phyloP scores from a whole-genome alignment of 768 basidiomycete genomes.

The Calocybe gangraenosa region DNA sequence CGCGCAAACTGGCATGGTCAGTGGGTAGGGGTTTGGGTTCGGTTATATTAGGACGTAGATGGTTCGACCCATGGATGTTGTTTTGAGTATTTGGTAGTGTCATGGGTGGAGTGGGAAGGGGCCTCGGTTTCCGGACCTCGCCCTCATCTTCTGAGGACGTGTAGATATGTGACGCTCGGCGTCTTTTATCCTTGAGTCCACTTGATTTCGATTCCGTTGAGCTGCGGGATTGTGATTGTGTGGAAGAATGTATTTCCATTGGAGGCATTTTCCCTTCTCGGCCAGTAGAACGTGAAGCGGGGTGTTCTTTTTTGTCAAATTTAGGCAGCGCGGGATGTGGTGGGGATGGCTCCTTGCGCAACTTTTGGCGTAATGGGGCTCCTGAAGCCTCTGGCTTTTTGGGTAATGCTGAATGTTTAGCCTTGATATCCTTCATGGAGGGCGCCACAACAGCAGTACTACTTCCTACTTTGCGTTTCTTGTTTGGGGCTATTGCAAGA shows the following conservation, averaged over 20 bases:
- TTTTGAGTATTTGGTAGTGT: slow-evolving; percentile 8
- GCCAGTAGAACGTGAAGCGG: slow-evolving; percentile 4
- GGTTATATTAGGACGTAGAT: slow-evolving; percentile 25
- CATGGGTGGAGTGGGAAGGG: slow-evolving; percentile 25
- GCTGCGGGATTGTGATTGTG: slow-evolving; percentile 12
- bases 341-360: slow-evolving; percentile 34
- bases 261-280: slow-evolving; percentile 11
- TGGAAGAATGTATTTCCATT: slow-evolving; percentile 16
- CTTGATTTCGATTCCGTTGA: slow-evolving; percentile 16
- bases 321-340: slow-evolving; percentile 19
- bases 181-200: slow-evolving; percentile 27
- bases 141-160: slow-evolving; percentile 59
- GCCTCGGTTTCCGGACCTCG: slow-evolving; percentile 25
- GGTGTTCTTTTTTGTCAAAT: slow-evolving; percentile 15
- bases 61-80: neutral
- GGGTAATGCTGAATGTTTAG: slow-evolving; percentile 24
- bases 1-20: slow-evolving; percentile 49
- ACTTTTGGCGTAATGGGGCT: slow-evolving; percentile 26
- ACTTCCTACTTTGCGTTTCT: slow-evolving; percentile 42
- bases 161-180: slow-evolving; percentile 58
- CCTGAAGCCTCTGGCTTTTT: slow-evolving; percentile 32
- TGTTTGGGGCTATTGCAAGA: slow-evolving; percentile 20
- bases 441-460: slow-evolving; percentile 13
- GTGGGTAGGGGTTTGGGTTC: slow-evolving; percentile 34
- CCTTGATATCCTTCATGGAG: slow-evolving; percentile 14